A percentile compares a stretch with the other conserved stretches of the same genome.
Conservation (phyloP, 2,329 filamentous ascomycete species). For the Trichoderma oligosporum region DNA sequence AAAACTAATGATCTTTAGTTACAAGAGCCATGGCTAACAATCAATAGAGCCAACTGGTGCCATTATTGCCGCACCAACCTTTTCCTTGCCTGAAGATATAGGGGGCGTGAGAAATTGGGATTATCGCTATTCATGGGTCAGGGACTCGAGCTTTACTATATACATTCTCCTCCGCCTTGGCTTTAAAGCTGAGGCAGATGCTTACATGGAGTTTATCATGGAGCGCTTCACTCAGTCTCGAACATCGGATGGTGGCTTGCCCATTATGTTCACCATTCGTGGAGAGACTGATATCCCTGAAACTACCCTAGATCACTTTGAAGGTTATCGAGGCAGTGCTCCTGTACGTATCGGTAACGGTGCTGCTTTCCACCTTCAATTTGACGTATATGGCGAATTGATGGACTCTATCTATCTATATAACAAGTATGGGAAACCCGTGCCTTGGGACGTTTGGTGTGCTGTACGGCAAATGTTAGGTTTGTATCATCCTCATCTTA, state of each 20-base stretch:
- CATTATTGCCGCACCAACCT: constrained; percentile 72
- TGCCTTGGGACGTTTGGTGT: constrained; percentile 73
- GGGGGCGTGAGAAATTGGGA: constrained; percentile 67
- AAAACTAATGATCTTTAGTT: not conserved
- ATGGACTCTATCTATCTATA: constrained; percentile 75
- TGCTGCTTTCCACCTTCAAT: constrained; percentile 70
- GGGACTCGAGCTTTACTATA: constrained; percentile 73
- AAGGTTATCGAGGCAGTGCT: constrained; percentile 66
- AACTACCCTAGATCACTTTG: constrained; percentile 62
- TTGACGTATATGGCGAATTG: constrained; percentile 76
- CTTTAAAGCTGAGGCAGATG: constrained; percentile 70
- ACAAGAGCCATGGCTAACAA: not conserved
- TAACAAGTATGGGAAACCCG: constrained; percentile 74
- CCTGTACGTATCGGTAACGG: constrained; percentile 76
- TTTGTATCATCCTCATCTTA: constrained; percentile 26
- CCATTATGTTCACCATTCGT: constrained; percentile 78
- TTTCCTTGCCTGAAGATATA: constrained; percentile 71
- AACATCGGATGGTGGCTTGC: constrained; percentile 58
- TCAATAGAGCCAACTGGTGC: constrained; percentile 66
- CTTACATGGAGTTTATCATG: constrained; percentile 75
- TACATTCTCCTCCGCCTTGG: constrained; percentile 74
- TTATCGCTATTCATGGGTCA: constrained; percentile 74
- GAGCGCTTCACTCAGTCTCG: constrained; percentile 62
- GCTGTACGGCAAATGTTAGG: constrained; percentile 63
- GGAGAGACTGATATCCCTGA: constrained; percentile 73